Evolutionary conservation across 192 early-diverging fungal species (phyloP).

Genomic region (Gorgonomyces haynaldii): DNA sequence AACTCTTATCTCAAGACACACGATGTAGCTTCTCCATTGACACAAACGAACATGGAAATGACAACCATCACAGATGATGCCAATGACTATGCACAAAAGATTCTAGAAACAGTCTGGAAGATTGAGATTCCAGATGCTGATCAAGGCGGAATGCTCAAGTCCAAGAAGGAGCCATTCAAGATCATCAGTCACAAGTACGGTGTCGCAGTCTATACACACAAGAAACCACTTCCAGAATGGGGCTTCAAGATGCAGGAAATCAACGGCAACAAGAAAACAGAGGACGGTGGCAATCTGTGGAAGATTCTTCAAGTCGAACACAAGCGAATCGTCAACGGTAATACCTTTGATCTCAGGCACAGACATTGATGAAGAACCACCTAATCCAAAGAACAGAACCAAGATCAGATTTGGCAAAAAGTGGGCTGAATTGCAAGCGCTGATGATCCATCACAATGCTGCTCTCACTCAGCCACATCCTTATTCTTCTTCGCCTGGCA

Average conservation of each 20-base stretch:
- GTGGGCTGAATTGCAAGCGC: constrained; percentile 74
- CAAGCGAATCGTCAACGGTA: constrained; percentile 46
- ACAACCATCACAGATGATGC: constrained; percentile 43
- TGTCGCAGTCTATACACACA: constrained; percentile 68
- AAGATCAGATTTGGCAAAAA: constrained; percentile 68
- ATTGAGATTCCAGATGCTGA: constrained; percentile 26
- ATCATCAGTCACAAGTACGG: constrained; percentile 67
- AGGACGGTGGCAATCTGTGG: constrained; percentile 68
- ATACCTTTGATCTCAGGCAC: neutral
- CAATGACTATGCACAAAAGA: constrained; percentile 30
- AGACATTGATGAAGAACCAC: constrained; percentile 4
- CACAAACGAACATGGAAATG: constrained; percentile 69
- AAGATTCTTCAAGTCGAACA: constrained; percentile 60
- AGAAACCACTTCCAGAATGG: constrained; percentile 70
- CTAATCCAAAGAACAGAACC: neutral
- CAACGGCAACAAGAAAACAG: constrained; percentile 81
- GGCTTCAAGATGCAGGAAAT: constrained; percentile 78
- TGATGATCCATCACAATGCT: constrained; percentile 86
- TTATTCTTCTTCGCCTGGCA: constrained; percentile 76
- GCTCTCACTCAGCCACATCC: constrained; percentile 84
- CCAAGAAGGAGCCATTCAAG: constrained; percentile 36
- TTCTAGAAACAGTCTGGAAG: constrained; percentile 45
- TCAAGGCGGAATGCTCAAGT: constrained; percentile 15
- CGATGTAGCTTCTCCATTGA: constrained; percentile 68
- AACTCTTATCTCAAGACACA: constrained; percentile 53